Evolutionary conservation across 345 rosid genomes (phyloP).

Genomic region (Eucalyptus cloeziana): DNA sequence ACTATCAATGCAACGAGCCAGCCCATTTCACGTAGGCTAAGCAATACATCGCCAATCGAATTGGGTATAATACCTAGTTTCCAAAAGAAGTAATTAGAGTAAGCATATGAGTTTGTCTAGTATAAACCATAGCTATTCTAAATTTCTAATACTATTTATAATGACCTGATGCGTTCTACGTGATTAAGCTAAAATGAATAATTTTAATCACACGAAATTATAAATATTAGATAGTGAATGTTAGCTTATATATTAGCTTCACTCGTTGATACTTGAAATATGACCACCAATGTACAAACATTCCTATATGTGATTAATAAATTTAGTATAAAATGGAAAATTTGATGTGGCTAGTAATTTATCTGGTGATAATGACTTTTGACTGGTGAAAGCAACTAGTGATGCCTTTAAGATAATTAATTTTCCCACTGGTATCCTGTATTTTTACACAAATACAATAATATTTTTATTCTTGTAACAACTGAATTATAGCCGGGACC

Average conservation of each 20-base stretch:
- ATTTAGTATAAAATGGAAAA: background rate
- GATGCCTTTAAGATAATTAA: background rate
- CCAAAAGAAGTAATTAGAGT: background rate
- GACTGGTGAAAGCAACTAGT: background rate
- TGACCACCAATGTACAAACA: background rate
- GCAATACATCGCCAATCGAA: background rate
- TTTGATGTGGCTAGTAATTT: background rate
- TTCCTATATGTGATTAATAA: background rate
- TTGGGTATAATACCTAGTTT: background rate
- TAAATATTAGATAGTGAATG: fast-evolving
- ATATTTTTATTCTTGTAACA: background rate
- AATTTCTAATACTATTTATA: background rate
- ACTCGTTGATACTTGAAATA: background rate
- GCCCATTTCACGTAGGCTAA: background rate
- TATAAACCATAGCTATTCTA: fast-evolving
- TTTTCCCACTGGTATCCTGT: background rate
- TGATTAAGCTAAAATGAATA: background rate
- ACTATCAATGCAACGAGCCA: background rate
- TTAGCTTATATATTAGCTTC: background rate
- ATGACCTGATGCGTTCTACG: fast-evolving
- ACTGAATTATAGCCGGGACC: background rate
- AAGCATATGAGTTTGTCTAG: fast-evolving
- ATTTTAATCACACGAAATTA: fast-evolving
- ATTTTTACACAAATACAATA: background rate
- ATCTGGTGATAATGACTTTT: background rate